Evolutionary conservation across 192 early-diverging fungal genomes (phyloP).

Genomic region (Coemansia erecta): DNA sequence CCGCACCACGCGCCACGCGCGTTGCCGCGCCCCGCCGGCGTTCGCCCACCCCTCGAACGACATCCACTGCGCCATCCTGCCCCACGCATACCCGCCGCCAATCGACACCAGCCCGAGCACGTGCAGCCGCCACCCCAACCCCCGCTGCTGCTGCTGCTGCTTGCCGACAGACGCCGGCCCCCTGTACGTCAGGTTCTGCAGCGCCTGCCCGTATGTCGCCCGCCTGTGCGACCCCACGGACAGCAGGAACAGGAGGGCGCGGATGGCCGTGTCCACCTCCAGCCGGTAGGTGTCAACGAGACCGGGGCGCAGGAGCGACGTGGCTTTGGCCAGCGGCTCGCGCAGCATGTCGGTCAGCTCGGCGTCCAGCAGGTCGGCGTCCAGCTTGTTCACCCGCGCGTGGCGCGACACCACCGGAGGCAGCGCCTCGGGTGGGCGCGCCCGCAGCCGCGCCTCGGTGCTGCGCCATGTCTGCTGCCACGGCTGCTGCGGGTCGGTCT

Average conservation of each 20-base stretch:
- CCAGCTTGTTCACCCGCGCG: slow-evolving; percentile 76
- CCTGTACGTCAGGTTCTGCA: slow-evolving; percentile 85
- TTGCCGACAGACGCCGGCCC: too few relatives aligned
- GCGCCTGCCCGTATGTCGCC: slow-evolving; percentile 76
- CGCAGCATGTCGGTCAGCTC: slow-evolving; percentile 76
- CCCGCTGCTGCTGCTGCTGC: slow-evolving; percentile 21
- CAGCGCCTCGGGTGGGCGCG: slow-evolving; percentile 63
- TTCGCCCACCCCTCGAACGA: slow-evolving; percentile 75
- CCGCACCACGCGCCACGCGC: slow-evolving; percentile 58
- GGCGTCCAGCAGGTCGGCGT: slow-evolving; percentile 76
- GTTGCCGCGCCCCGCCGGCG: slow-evolving; percentile 50
- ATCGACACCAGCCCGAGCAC: slow-evolving; percentile 59
- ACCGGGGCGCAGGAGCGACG: slow-evolving; percentile 55
- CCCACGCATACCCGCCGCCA: slow-evolving; percentile 73
- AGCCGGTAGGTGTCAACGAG: slow-evolving; percentile 66
- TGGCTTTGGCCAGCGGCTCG: slow-evolving; percentile 70
- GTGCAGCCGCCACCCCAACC: slow-evolving; percentile 14
- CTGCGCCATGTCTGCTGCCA: slow-evolving; percentile 38
- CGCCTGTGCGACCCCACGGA: slow-evolving; percentile 67
- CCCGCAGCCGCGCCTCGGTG: slow-evolving; percentile 51
- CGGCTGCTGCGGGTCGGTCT: slow-evolving; percentile 27
- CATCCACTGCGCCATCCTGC: slow-evolving; percentile 57
- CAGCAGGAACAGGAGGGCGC: slow-evolving; percentile 69
- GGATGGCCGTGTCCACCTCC: slow-evolving; percentile 68
- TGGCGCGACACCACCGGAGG: slow-evolving; percentile 53